Evolutionary conservation across 2,329 filamentous ascomycete genomes (phyloP), one percentile per base, ranked within the genome.

Genomic region (Claviceps purpurea): DNA sequence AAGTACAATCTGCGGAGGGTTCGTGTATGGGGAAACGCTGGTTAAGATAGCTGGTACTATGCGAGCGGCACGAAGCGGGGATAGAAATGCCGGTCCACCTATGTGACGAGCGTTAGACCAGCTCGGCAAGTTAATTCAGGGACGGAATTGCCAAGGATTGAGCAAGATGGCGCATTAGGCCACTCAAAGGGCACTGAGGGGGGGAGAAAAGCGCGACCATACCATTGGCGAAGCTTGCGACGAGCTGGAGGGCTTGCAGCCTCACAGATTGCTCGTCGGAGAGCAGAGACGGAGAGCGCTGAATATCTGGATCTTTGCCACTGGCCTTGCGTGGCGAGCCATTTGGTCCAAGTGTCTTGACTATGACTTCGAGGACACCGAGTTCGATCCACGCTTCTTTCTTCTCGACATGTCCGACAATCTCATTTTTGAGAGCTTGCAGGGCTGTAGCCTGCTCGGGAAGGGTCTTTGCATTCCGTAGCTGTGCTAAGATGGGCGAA

Each of bases 161-260:
- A 34, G 30, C 30, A 34, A 34, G 30, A 34, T 34, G 30, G 10
- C 3, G 10, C 30, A 34, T 10, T 20, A 43, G 30, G 16, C 7
- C 38, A 37, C 40, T 22, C 30, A 24, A 10, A 40, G 7, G 39
- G 22, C 24, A 43, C 24, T 16, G 26, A n/a, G 8, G 49, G 18
- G 13, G n/a, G 8, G 40, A 20, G 18, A 13, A 30, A 20, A 18
- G 41, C 13, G 18, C 13, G 24, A 0, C 14, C 74, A 61, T 75
- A 89, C 90, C 89, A 69, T 86, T 84, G 53, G 89, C 87, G 62
- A 97, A 79, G 65, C 87, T 93, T 47, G 85, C 84, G 39, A 95
- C 72, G n/a, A 96, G 77, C 57, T 94, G 82, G 41, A 90, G 78
- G n/a, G 86, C 85, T 65, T 95, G 87, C 52, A 93, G 72, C 58